These are phyloP conservation scores for Vitis rotundifolia DNA, from an alignment of 164 flowering plant species.

Conservation along the genomic window DNA sequence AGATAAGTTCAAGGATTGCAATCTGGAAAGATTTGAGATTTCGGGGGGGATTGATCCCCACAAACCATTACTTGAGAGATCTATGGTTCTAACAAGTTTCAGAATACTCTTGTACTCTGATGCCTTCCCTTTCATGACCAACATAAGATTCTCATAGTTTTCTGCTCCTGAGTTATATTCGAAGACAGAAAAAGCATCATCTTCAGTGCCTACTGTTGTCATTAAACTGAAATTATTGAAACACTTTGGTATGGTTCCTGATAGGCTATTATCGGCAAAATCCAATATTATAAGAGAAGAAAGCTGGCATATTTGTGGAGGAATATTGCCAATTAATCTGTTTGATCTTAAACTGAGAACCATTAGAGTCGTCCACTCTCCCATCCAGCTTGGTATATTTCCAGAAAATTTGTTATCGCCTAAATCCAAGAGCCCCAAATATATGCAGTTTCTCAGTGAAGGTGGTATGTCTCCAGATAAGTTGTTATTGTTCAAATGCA, in stretches of 20 bases:
- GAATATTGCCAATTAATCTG: neutral
- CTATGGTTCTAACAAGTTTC: too few relatives aligned
- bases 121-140: too few relatives aligned
- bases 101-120: too few relatives aligned
- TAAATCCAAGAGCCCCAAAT: neutral
- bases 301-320: too few relatives aligned
- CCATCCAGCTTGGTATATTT: neutral
- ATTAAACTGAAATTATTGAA: too few relatives aligned
- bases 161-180: too few relatives aligned
- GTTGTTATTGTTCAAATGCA: neutral
- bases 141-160: too few relatives aligned
- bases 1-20: constrained; percentile 3
- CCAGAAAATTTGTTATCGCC: neutral
- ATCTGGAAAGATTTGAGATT: neutral
- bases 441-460: neutral
- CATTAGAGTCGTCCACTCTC: neutral
- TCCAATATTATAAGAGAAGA: too few relatives aligned
- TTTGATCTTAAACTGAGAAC: neutral
- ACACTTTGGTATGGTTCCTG: too few relatives aligned
- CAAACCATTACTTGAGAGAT: neutral
- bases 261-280: too few relatives aligned
- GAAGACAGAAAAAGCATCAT: too few relatives aligned
- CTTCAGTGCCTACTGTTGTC: too few relatives aligned
- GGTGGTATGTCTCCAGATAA: neutral
- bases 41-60: neutral